Evolutionary conservation across 129 eudicot genomes (phyloP).

Genomic region (Smallanthus sonchifolius): DNA sequence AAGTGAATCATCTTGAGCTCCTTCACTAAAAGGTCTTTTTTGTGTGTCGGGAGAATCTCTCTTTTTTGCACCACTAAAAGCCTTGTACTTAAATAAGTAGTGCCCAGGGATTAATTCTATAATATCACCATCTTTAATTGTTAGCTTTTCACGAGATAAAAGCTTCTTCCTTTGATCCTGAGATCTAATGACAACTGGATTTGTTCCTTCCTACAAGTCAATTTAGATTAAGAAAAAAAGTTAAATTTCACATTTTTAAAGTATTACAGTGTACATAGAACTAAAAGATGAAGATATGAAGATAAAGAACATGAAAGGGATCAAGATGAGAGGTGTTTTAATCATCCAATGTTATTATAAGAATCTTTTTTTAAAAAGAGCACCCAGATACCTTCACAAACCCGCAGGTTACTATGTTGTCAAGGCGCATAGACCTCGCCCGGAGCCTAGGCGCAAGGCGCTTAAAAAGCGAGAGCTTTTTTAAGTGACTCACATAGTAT

Average conservation of each 20-base stretch:
- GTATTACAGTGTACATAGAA: background rate
- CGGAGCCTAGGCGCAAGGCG: too few species aligned
- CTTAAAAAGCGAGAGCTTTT: too few species aligned
- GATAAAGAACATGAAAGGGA: background rate
- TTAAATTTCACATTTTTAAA: background rate
- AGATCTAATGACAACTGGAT: slow-evolving; percentile 74
- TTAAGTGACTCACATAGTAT: too few species aligned
- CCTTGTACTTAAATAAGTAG: slow-evolving; percentile 59
- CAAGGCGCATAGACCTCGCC: too few species aligned
- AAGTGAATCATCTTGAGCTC: slow-evolving; percentile 23
- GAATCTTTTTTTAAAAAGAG: background rate
- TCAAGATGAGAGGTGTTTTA: background rate
- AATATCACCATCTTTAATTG: slow-evolving; percentile 58
- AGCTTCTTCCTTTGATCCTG: slow-evolving; percentile 62
- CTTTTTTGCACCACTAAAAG: slow-evolving; percentile 11
- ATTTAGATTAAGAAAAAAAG: background rate
- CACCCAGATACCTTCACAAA: background rate
- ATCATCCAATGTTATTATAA: background rate
- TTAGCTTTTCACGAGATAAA: slow-evolving; percentile 50
- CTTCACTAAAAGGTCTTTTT: slow-evolving; percentile 38
- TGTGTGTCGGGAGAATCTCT: slow-evolving; percentile 26
- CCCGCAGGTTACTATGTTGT: background rate
- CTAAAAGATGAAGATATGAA: background rate
- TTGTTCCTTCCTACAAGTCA: slow-evolving; percentile 70
- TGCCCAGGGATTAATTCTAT: slow-evolving; percentile 90